Evolutionary conservation across 805 yeast genomes (phyloP), one percentile per base, ranked within the genome.

Genomic region (Candida taoyuanica): DNA sequence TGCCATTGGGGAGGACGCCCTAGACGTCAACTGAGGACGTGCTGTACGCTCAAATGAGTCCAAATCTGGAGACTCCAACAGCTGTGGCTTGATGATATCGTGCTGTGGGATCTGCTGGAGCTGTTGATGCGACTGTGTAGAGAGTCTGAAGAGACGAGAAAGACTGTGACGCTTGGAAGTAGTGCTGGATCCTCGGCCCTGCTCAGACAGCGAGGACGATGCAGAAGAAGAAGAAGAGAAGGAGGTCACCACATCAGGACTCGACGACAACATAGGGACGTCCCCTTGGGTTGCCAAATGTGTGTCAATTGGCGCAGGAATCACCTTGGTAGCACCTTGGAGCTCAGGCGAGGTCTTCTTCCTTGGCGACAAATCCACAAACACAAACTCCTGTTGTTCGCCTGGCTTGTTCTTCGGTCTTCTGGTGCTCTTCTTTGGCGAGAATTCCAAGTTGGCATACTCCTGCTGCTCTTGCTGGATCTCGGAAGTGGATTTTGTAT

Each of bases 301-400:
- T 11, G 24, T 21, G 11, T 21, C 24, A 7, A 21, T 21, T 21
- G 24, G 7, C 24, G 24, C 9, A 11, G 11, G 7, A 8, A 8
- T 21, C 7, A 11, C 11, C 9, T 11, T 21, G 24, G 24, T 11
- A 7, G 11, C 24, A 11, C 24, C 24, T 11, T 7, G 11, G 24
- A 11, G 9, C 30, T 29, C 9, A 9, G 33, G 23, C 7, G n/a
- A 13, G 15, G 42, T 37, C 33, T 49, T 53, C 52, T 54, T 56
- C 17, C 39, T 48, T 12, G 60, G 60, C 3, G 58, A 53, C 5
- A 56, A 29, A 31, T 56, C 58, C 11, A 56, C 58, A 36, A 56
- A 56, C 13, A 56, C 59, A 33, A 53, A 56, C 36, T 56, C 55
- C 24, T 52, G 55, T n/a, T 42, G 44, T 12, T 42, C 50, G n/a